Evolutionary conservation across 2,329 filamentous ascomycete species (phyloP), one percentile per base, ranked within the genome.

Genomic region (Calonectria montana): DNA sequence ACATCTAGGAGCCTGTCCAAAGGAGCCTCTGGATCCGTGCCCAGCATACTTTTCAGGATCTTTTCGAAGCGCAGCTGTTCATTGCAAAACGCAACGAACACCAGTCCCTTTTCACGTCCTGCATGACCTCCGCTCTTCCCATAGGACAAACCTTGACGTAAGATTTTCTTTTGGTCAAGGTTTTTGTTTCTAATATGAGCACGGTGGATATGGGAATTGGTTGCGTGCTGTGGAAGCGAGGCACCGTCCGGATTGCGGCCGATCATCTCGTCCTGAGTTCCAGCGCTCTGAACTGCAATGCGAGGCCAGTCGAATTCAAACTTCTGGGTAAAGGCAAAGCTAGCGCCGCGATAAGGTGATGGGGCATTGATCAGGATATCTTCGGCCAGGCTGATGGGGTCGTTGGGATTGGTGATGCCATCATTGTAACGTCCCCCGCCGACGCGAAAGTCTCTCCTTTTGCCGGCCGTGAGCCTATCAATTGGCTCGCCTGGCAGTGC

Each of bases 361-460:
- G 53, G 53, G 4, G 29, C 29, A 21, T 37, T 57, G n/a, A 57
- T 15, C 2, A 57, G 53, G 23, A 57, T 57, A 12, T 57, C 53
- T 21, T 57, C 53, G 7, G 53, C 15, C n/a, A 57, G 5, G 25
- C 53, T 57, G 16, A 57, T 57, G 10, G 53, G 53, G 31, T 57
- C 53, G n/a, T 57, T 57, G n/a, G 53, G 53, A 37, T 57, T 57
- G 31, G 53, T 57, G 18, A 57, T 57, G 53, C 53, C 53, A n/a
- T 57, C 53, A 25, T 57, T 57, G 31, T 57, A 57, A n/a, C 29
- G 29, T 8, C 53, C 53, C 6, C 53, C 23, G 2, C 29, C 53
- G 3, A 57, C 53, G 8, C 31, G 29, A 23, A 57, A 5, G 21
- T 57, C 53, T 57, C 53, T 57, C 35, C 53, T n/a, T 25, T 21